These are phyloP conservation scores for Globisporangium ultimum DNA, from an alignment of 352 stramenopile genomes.

Conservation along the genomic window DNA sequence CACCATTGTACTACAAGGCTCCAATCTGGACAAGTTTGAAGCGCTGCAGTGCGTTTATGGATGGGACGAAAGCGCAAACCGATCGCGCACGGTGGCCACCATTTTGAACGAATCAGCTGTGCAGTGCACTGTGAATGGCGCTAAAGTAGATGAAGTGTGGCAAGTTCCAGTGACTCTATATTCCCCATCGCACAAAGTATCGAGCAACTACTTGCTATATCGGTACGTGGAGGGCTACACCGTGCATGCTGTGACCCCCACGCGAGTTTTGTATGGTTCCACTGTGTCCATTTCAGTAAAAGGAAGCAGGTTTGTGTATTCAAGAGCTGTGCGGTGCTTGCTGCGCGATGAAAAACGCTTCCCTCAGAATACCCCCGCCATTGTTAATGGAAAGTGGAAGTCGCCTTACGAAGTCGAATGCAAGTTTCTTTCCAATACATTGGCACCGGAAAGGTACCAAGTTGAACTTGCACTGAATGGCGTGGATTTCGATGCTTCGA, in stretches of 20 bases:
- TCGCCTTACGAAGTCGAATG: constrained; percentile 27
- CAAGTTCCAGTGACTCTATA: constrained; percentile 31
- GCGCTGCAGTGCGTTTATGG: constrained; percentile 33
- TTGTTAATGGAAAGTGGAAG: constrained; percentile 21
- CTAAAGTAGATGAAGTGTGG: constrained; percentile 11
- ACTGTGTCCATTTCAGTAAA: constrained; percentile 16
- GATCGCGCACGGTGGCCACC: constrained; percentile 10
- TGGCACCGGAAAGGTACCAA: too few relatives aligned
- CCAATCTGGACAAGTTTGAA: constrained; percentile 11
- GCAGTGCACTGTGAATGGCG: constrained; percentile 25
- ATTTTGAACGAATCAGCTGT: constrained; percentile 27
- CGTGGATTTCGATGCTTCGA: constrained; percentile 13
- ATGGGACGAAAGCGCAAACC: constrained; percentile 29
- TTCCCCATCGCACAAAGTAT: constrained; percentile 8
- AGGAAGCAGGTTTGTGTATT: constrained; percentile 25
- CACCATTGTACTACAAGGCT: constrained; percentile 20
- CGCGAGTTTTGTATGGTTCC: constrained; percentile 13
- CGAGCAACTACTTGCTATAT: constrained; percentile 42
- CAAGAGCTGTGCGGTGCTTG: constrained; percentile 14
- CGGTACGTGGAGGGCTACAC: constrained; percentile 22
- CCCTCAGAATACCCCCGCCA: neutral
- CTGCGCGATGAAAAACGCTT: constrained; percentile 8
- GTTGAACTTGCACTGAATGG: constrained; percentile 27
- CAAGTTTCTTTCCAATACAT: constrained; percentile 11
- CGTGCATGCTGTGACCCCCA: constrained; percentile 22